Conservation (phyloP, 2,329 filamentous ascomycete genomes). For the Phaeophleospora eucalypticola region DNA sequence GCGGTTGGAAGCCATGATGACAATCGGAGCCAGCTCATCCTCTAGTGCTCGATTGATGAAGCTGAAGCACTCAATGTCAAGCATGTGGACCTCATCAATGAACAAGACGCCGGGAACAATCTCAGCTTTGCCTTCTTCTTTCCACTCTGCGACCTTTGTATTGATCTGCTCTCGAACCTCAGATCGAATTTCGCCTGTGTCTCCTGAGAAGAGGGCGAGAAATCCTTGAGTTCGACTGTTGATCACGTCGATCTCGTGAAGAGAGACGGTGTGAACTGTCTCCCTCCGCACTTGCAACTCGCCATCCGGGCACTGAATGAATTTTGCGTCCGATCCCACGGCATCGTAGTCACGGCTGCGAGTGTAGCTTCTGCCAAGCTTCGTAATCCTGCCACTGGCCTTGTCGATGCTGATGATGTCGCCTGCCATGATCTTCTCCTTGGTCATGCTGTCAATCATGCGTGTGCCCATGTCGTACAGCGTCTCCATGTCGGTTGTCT, state of each 20-base stretch:
- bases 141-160: conserved; percentile 98
- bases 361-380: conserved; percentile 90
- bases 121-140: conserved; percentile 97
- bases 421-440: conserved; percentile 97
- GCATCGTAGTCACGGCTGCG: conserved; percentile 97
- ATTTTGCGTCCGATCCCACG: conserved; percentile 98
- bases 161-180: conserved; percentile 99
- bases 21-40: conserved; percentile 88
- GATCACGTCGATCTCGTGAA: conserved; percentile 99
- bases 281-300: conserved; percentile 97
- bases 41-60: conserved; percentile 97
- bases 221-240: conserved; percentile 99
- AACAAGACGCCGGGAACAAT: conserved; percentile 96
- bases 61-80: conserved; percentile 98
- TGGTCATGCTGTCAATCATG: conserved; percentile 99
- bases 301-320: conserved; percentile 94
- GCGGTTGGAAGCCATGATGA: conserved; percentile 98
- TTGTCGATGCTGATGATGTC: conserved; percentile 99
- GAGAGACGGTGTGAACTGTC: conserved; percentile 90
- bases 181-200: conserved; percentile 95
- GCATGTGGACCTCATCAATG: conserved; percentile 99
- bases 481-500: conserved; percentile 99
- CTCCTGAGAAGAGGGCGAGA: conserved; percentile 91
- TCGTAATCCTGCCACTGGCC: conserved; percentile 95
- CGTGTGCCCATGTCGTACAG: conserved; percentile 99